phyloP scores from a whole-genome alignment of 2,329 filamentous ascomycete species.

The Aspergillus sclerotialis region DNA sequence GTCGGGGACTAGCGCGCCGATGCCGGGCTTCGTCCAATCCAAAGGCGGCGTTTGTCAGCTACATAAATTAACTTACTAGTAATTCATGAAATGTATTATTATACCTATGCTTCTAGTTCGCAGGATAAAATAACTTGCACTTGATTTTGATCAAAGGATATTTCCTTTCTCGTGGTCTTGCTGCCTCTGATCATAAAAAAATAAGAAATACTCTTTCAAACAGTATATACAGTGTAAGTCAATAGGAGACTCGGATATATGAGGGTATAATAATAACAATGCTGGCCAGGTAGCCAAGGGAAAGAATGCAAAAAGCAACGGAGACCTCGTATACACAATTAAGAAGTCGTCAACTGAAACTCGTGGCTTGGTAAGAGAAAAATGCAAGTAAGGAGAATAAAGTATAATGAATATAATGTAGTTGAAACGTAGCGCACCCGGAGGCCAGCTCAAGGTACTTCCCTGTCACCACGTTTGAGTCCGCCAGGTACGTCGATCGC shows the following conservation, averaged over 20 bases:
- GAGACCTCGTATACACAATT: constrained; percentile 3
- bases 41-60: constrained; percentile 8
- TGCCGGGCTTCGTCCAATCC: constrained; percentile 10
- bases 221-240: background rate
- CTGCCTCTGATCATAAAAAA: background rate
- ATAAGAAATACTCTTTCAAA: too few species aligned
- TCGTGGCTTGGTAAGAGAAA: constrained; percentile 2
- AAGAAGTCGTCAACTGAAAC: background rate
- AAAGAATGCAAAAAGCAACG: background rate
- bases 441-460: constrained; percentile 36
- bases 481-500: constrained; percentile 63
- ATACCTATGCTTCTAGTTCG: background rate
- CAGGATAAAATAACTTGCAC: background rate
- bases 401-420: constrained; percentile 4
- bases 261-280: background rate
- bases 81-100: background rate
- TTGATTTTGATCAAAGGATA: background rate
- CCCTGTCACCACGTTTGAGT: constrained; percentile 47
- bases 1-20: constrained; percentile 10
- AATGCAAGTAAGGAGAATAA: constrained; percentile 2
- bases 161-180: background rate
- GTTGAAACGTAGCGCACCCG: too few species aligned
- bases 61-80: background rate
- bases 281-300: constrained; percentile 1
- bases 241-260: background rate